phyloP scores from a whole-genome alignment of 345 rosid species.

The Gossypium turneri region DNA sequence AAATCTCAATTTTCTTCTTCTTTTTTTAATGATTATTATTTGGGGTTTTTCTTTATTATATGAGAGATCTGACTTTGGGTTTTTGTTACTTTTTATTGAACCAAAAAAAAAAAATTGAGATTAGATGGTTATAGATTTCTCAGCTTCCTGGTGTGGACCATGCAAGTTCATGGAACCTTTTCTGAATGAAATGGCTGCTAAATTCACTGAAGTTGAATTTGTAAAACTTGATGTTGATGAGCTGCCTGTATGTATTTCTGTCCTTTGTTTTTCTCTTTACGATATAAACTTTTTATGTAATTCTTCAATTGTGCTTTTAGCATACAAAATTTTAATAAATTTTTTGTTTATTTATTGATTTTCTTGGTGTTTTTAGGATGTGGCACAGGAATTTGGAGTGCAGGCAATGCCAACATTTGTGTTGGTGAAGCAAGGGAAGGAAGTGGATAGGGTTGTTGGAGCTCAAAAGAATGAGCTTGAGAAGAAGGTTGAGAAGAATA shows the following conservation, averaged over 20 bases:
- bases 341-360: background rate
- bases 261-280: background rate
- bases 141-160: slow-evolving; percentile 90
- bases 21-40: background rate
- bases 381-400: slow-evolving; percentile 64
- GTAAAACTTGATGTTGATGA: slow-evolving; percentile 87
- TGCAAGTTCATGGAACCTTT: slow-evolving; percentile 70
- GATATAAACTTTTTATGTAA: background rate
- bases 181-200: slow-evolving; percentile 39
- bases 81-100: background rate
- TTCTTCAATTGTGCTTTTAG: background rate
- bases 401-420: slow-evolving; percentile 91
- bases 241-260: slow-evolving; percentile 47
- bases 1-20: background rate
- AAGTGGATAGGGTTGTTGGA: slow-evolving; percentile 64
- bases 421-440: slow-evolving; percentile 72
- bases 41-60: background rate
- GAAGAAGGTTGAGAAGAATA: slow-evolving; percentile 46
- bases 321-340: background rate
- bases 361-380: slow-evolving; percentile 40
- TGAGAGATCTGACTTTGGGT: slow-evolving; percentile 12
- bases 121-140: slow-evolving; percentile 75
- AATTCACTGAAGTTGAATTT: slow-evolving; percentile 53
- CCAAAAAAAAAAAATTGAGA: background rate
- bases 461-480: slow-evolving; percentile 55